Base-by-base conservation (phyloP, 2,329 filamentous ascomycete species). In the Elsinoe perseae region DNA sequence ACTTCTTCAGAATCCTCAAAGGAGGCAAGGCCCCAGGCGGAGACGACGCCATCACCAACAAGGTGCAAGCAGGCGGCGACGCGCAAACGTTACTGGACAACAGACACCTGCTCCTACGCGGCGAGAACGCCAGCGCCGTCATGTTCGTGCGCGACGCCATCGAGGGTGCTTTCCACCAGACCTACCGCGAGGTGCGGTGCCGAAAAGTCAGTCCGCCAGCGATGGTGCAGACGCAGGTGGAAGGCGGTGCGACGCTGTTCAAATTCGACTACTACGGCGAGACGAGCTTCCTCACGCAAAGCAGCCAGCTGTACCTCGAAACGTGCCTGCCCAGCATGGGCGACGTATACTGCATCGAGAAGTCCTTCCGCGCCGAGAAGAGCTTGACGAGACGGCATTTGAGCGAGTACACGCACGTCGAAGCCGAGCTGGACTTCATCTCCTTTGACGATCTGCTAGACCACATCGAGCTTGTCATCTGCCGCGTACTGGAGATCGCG, bases 341-440 rank as follows among this genome's bases (percentile, higher is more conserved):
- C 64, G 89, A 96, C 69, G 90, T 96, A 54, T 98, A 95, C 80
- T 97, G 92, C 70, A 92, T 98, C 66, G 91, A 95, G 73, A 95
- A 95, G 72, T 97, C 92, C 1, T 98, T 98, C 85, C 91, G 93
- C 60, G 93, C 93, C 12, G 93, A 98, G 74, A 96, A 96, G 76
- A 92, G 86, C 5, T 79, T 97, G 57, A 98, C 93, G 50, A 87
- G 93, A 60, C 88, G 93, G 67, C 93, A 98, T 71, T 75, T 98
- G 65, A 88, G 89, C 48, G 93, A 98, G 74, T 98, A 96, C 77
- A 95, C 91, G 1, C 93, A 98, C 75, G 82, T 98, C 63, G 93
- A 98, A 75, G 92, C 86, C 58, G 93, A 98, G 73, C 80, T 98
- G 59, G 93, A 97, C 76, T 97, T 93, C 70, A 95, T 98, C 75